These are phyloP conservation scores for Annulohypoxylon nitens DNA, from an alignment of 495 filamentous ascomycete genomes.

Conservation along the genomic window DNA sequence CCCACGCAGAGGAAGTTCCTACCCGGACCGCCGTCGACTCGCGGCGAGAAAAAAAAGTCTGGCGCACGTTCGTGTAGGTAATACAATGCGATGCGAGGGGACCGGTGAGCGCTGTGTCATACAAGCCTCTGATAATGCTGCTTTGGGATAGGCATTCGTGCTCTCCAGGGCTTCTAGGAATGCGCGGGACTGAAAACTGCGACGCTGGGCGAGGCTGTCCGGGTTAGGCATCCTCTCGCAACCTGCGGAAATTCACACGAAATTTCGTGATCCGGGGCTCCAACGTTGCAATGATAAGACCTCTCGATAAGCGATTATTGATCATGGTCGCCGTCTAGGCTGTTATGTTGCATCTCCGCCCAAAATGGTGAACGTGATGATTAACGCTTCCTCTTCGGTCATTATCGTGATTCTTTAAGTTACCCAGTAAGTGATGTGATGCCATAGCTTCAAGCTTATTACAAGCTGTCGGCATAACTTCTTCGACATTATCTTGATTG, in stretches of 20 bases:
- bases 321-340: background rate
- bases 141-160: conserved; percentile 8
- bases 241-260: background rate
- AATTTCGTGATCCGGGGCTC: background rate
- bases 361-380: background rate
- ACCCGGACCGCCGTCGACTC: background rate
- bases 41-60: conserved; percentile 5
- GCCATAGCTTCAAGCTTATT: background rate
- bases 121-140: conserved; percentile 1
- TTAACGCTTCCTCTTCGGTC: background rate
- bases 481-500: conserved; percentile 8
- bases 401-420: background rate
- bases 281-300: background rate
- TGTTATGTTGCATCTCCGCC: background rate
- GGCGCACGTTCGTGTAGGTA: background rate
- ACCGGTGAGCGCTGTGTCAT: conserved; percentile 4
- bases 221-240: conserved; percentile 26
- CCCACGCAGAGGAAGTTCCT: conserved; percentile 37
- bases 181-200: conserved; percentile 15
- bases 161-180: background rate
- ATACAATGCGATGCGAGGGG: conserved; percentile 3
- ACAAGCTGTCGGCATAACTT: background rate
- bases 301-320: background rate
- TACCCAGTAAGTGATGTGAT: background rate
- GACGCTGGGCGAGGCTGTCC: conserved; percentile 29